Base-by-base conservation (phyloP, 1,284 basidiomycete genomes). In the Peniophora sp. region DNA sequence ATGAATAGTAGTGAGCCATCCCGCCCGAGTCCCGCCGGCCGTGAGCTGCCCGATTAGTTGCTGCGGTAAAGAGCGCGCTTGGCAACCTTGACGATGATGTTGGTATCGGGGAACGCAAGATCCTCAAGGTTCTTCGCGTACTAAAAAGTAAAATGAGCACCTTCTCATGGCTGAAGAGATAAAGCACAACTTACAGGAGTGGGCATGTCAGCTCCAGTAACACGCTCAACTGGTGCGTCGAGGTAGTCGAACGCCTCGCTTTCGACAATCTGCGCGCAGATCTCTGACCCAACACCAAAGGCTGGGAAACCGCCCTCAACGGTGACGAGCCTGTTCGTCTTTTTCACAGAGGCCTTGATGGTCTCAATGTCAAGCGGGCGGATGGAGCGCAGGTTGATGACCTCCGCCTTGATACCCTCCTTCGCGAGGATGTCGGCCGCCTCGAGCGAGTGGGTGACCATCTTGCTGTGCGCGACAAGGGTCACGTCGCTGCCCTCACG, bases 261-360 rank as follows among this genome's bases (percentile, higher is more conserved):
- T 78, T 99, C 96, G 56, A 95, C 78, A 61, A 97, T 89, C 70
- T 96, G 92, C 14, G 96, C 95, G 61, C 91, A 92, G 63, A 99
- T 97, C 73, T 99, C 97, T 61, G 92, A 94, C 57, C 96, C 96
- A 52, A 99, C 94, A 73, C 97, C 93, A 69, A 98, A 99, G 47
- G 83, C 87, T 46, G 97, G 97, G 92, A 97, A 99, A 50, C 97
- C 97, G 71, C 94, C 94, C 73, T 99, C 97, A 53, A 95, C 94
- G 51, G 91, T 92, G 54, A 99, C 77, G 55, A 99, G 79, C 57
- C 89, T 90, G 76, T 96, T 97, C 45, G 97, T 99, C 81, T 99
- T 99, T 81, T 97, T 98, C 62, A 99, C 91, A 23, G 92, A 95
- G 61, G 82, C 79, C 69, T 90, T 90, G 69, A 99, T 97, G 50